Base-by-base conservation (phyloP, 2,329 filamentous ascomycete species). In the Aureobasidium sp. region DNA sequence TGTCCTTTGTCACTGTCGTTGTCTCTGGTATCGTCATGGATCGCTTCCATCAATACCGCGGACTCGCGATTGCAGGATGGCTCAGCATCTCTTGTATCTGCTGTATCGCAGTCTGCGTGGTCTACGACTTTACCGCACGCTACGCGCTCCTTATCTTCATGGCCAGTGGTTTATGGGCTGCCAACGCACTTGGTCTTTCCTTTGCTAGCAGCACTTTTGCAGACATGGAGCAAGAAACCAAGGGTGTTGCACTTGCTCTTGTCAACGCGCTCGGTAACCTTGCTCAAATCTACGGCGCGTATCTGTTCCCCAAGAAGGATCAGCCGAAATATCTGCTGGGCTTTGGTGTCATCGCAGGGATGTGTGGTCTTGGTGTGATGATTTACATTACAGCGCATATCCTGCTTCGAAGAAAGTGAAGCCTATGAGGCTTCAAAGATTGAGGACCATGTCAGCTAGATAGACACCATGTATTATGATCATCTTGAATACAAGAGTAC, bases 201-300 rank as follows among this genome's bases (percentile, higher is more conserved):
- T 36, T 36, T 36, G 33, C 33, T 36, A 36, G 33, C 33, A 36
- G 33, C 0, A 84, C 83, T 0, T 87, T 88, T 70, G 80, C 80
- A 1, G 72, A 76, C 23, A 82, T 87, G 80, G 76, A 78, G 25
- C 80, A 79, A 0, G 84, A 87, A 68, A 80, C 81, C 4, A 74
- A 85, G n/a, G 85, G 80, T 18, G 80, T 88, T n/a, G 79, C 79
- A 4, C 73, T 88, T 27, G 85, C 85, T 1, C 72, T 87, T 13
- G 82, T 87, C 45, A 87, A 87, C 68, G 83, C 84, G 0, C 76
- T 87, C 71, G 85, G 84, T 4, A 88, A 87, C 67, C 71, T 87
- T 15, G 83, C 85, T 0, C 83, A 86, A 67, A 87, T 88, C 23
- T 88, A 88, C 67, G 85, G 86, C 13, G 80, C 84, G 0, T 72